Evolutionary conservation across 73 alveolate species (phyloP).

Genomic region (Urostyla sp.): DNA sequence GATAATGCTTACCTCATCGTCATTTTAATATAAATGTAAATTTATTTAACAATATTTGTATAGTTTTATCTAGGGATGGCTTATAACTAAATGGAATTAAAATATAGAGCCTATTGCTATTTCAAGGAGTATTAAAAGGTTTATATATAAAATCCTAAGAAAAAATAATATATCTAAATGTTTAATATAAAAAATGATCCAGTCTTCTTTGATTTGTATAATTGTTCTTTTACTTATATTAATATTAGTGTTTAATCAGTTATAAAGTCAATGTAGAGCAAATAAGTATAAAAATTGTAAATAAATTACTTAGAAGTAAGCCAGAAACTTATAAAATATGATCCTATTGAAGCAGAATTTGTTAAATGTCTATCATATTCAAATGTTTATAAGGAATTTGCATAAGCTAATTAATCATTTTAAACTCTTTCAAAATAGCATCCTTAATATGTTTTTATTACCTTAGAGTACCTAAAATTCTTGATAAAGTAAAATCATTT

Average conservation of each 20-base stretch:
- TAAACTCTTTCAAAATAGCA: neutral
- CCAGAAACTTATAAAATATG: slow-evolving; percentile 32
- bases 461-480: slow-evolving; percentile 6
- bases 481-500: neutral
- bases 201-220: neutral
- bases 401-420: slow-evolving; percentile 3
- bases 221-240: neutral
- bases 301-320: neutral
- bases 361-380: slow-evolving; percentile 19
- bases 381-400: slow-evolving; percentile 1
- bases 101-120: neutral
- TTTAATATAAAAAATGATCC: slow-evolving; percentile 1
- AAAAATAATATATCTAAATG: neutral
- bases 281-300: neutral
- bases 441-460: neutral
- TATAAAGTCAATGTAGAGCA: no score
- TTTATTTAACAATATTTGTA: neutral
- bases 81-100: neutral
- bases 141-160: neutral
- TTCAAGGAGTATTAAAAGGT: neutral
- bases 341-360: slow-evolving; percentile 17
- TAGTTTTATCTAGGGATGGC: slow-evolving; percentile 29
- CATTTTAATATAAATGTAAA: slow-evolving; percentile 8
- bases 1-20: slow-evolving; percentile 13
- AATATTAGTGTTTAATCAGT: neutral